Evolutionary conservation across 257 asterid genomes (phyloP).

Genomic region (Cordia subcordata): DNA sequence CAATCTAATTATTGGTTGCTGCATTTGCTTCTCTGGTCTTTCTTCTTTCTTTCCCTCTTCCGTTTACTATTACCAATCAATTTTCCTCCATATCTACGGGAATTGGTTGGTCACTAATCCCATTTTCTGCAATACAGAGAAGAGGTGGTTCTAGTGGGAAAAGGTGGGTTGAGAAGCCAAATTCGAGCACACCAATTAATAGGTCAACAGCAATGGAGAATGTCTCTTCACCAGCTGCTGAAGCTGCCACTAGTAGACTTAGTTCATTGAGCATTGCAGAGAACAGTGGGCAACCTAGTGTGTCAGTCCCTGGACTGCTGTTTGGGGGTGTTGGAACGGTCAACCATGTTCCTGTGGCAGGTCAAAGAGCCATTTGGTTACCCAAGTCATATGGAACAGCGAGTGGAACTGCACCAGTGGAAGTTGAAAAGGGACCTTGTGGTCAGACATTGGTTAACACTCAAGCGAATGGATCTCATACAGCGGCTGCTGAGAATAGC

Average conservation of each 20-base stretch:
- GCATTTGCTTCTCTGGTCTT: too few relatives aligned
- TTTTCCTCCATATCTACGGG: too few relatives aligned
- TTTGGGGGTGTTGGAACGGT: constrained; percentile 34
- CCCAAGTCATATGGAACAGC: constrained; percentile 67
- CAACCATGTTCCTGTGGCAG: constrained; percentile 32
- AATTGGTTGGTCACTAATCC: constrained; percentile 5
- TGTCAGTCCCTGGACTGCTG: constrained; percentile 31
- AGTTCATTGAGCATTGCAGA: constrained; percentile 42
- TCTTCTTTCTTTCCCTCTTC: too few relatives aligned
- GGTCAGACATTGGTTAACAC: constrained; percentile 14
- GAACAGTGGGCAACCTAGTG: constrained; percentile 35
- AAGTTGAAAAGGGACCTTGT: constrained; percentile 29
- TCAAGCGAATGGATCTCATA: constrained; percentile 22
- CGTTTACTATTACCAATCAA: too few relatives aligned
- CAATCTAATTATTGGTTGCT: too few relatives aligned
- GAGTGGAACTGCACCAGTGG: constrained; percentile 29
- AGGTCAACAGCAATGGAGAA: constrained; percentile 29
- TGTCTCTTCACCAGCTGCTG: constrained; percentile 33
- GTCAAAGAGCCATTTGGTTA: constrained; percentile 50
- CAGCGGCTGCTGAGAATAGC: constrained; percentile 34
- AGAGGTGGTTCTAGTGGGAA: constrained; percentile 39
- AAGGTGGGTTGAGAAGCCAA: constrained; percentile 49
- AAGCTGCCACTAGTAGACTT: constrained; percentile 36
- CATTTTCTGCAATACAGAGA: constrained; percentile 39
- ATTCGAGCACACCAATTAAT: constrained; percentile 20